phyloP scores from a whole-genome alignment of 306 rosid species.

The Glycine soja region DNA sequence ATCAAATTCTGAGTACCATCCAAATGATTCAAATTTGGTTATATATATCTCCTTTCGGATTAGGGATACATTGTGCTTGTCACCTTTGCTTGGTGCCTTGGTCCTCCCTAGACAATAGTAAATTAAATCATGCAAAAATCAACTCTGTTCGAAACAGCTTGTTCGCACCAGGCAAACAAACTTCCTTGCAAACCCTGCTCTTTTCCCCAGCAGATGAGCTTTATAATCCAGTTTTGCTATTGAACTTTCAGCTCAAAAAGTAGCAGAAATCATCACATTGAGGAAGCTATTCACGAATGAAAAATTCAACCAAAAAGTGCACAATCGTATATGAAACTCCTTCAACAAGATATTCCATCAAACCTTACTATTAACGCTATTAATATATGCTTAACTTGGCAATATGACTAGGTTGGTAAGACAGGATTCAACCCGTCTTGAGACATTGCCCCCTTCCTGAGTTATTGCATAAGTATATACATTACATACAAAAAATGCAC shows the following conservation, averaged over 20 bases:
- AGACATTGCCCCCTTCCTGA: conserved; percentile 22
- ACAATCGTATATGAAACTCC: conserved; percentile 7
- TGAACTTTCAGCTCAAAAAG: background rate
- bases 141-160: background rate
- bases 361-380: background rate
- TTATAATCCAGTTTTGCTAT: background rate
- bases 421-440: conserved; percentile 27
- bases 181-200: background rate
- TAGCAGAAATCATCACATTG: conserved; percentile 6
- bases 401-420: conserved; percentile 8
- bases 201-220: background rate
- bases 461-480: conserved; percentile 15
- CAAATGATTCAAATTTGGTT: background rate
- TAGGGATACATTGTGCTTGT: background rate
- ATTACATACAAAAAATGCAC: conserved; percentile 12
- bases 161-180: background rate
- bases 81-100: background rate
- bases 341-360: conserved; percentile 28
- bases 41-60: background rate
- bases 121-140: background rate
- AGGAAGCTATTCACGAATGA: background rate
- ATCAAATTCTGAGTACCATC: too few relatives aligned
- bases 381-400: conserved; percentile 11
- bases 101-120: background rate
- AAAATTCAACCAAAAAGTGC: conserved; percentile 7